Conservation (phyloP, 352 stramenopile species). For the Phytophthora pluvialis region DNA sequence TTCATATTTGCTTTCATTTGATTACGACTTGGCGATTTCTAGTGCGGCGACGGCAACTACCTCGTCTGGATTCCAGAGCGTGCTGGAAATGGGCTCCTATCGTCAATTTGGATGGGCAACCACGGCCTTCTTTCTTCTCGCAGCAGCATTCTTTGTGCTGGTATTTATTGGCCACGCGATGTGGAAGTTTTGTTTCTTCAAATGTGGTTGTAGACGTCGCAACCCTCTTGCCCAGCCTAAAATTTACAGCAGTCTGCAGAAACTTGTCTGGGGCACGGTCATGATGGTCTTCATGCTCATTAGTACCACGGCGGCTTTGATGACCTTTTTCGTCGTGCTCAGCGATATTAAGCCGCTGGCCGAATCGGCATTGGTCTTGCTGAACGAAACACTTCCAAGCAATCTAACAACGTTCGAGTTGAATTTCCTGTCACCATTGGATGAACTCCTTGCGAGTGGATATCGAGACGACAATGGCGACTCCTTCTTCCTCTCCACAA, state of each 20-base stretch:
- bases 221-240: constrained; percentile 48
- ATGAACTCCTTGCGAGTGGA: constrained; percentile 32
- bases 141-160: constrained; percentile 31
- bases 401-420: constrained; percentile 48
- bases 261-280: constrained; percentile 46
- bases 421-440: constrained; percentile 43
- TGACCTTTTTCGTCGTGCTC: constrained; percentile 45
- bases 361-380: constrained; percentile 23
- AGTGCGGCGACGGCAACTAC: background rate
- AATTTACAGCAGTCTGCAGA: constrained; percentile 58
- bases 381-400: constrained; percentile 37
- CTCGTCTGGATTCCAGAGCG: constrained; percentile 21
- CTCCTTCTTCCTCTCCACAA: constrained; percentile 16
- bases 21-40: constrained; percentile 41
- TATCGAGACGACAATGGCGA: constrained; percentile 12
- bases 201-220: constrained; percentile 52
- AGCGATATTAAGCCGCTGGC: constrained; percentile 39
- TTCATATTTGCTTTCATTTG: constrained; percentile 47
- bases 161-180: constrained; percentile 53
- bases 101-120: constrained; percentile 55
- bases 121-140: constrained; percentile 36
- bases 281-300: constrained; percentile 42
- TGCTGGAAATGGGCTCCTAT: constrained; percentile 44
- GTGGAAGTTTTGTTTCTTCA: constrained; percentile 60
- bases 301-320: constrained; percentile 26